Conservation (phyloP, 805 yeast genomes). For the Saturnispora diversa region DNA sequence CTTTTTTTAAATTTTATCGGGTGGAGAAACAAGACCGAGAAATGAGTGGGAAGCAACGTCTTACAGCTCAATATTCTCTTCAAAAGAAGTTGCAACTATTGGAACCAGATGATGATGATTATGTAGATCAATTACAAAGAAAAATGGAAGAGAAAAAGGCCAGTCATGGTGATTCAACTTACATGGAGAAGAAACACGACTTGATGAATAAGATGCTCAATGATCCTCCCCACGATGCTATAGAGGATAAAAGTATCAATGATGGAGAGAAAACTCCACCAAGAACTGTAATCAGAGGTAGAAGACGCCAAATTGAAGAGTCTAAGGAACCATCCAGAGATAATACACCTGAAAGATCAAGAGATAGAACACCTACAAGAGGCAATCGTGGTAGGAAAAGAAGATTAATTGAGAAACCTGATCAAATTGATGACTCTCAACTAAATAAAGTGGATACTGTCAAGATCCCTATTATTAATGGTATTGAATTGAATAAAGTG, state of each 20-base stretch:
- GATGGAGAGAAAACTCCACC: slow-evolving; percentile 15
- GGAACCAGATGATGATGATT: neutral
- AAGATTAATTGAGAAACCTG: neutral
- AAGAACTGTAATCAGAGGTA: slow-evolving; percentile 17
- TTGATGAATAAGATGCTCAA: neutral
- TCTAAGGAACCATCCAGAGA: neutral
- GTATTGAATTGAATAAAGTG: slow-evolving; percentile 36
- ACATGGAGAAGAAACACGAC: slow-evolving; percentile 14
- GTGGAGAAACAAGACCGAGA: too few relatives aligned
- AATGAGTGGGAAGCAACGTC: slow-evolving; percentile 1
- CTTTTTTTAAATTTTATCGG: too few relatives aligned
- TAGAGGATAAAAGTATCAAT: slow-evolving; percentile 18
- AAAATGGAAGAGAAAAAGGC: neutral
- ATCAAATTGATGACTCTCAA: neutral
- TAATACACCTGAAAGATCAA: slow-evolving; percentile 1
- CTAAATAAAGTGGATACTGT: neutral
- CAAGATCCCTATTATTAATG: slow-evolving; percentile 26
- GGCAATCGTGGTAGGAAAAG: slow-evolving; percentile 5
- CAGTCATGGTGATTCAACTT: slow-evolving; percentile 9
- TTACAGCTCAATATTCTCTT: neutral
- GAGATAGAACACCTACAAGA: slow-evolving; percentile 19
- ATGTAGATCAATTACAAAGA: neutral
- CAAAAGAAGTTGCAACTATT: neutral
- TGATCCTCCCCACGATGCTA: slow-evolving; percentile 39
- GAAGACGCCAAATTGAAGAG: slow-evolving; percentile 1